Base-by-base conservation (phyloP, 345 rosid genomes). In the Boechera stricta region DNA sequence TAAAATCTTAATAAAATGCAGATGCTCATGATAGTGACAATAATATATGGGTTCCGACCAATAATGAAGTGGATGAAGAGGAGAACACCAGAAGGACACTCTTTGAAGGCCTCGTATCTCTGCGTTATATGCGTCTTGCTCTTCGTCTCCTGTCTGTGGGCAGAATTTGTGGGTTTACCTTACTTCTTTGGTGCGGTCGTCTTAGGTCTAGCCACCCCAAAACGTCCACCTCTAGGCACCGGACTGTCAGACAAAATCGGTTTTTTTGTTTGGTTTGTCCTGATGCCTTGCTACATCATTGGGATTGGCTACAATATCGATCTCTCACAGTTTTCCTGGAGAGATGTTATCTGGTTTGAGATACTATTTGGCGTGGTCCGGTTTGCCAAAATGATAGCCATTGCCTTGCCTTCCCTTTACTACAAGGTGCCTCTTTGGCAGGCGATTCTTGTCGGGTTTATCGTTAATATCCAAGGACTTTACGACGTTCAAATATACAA, bases 401-500 rank as follows among this genome's bases (percentile, higher is more conserved):
- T 79, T 39, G 15, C 76, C 1, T 26, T 80, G 33, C 83, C 84
- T 10, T 77, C 86, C 4, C 48, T 79, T 28, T 82, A 74, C 73
- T 80, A 21, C 68, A 79, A 35, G n/a, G 57, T 86, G 57, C 85
- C 89, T 0, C 67, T 84, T 32, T n/a, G 52, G 64, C 87, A 86
- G 10, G 86, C 89, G 0, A 15, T 84, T 55, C 71, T 82, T 13
- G 81, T 82, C 4, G 85, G 80, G 5, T 45, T 82, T 16, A 69
- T 84, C 29, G 69, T 84, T 78, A 86, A 74, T 63, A 71, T 76
- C 69, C 85, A 85, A 69, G 87, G 87, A 31, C 32, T 82, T 11
- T 74, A 80, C 68, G 87, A 84, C 49, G 61, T 84, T 42, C 83
- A 77, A 11, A 16, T 74, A n/a, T 82, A 71, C 56, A 56, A 69